Base-by-base conservation (phyloP, 1,139 yeast species). In the Pichia kudriavzevii region DNA sequence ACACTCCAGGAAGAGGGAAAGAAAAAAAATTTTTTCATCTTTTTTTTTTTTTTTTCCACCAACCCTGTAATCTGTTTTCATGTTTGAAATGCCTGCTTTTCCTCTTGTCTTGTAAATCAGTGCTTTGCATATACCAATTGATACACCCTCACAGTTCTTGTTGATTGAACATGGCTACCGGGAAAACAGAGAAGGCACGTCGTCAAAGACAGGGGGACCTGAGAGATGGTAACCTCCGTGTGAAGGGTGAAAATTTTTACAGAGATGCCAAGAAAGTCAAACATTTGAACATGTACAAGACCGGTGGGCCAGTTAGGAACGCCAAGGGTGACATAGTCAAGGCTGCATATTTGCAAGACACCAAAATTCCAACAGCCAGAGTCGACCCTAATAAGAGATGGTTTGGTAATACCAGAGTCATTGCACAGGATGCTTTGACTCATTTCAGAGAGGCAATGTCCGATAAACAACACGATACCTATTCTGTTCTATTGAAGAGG, bases 321-420 rank as follows among this genome's bases (percentile, higher is more conserved):
- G 85, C 87, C 35, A 69, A 73, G 42, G 98, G 98, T 52, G 95
- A 87, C 28, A 71, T 88, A 40, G 70, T 85, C 35, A 70, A 74
- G 54, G 95, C 95, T 30, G 97, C 97, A 14, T 79, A 76, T 25
- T 72, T 88, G 43, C 98, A 91, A 59, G 79, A 84, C 47, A 77
- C 87, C 4, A 93, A 87, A 46, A 70, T 84, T 22, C 97, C 97
- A 14, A 75, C 69, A 45, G 98, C 97, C 1, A 70, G 98, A 47
- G 94, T 91, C 30, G 95, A 85, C 55, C 98, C 98, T 5, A 88
- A 91, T 59, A 75, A 95, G 57, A 76, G 91, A 53, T 91, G 98
- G 98, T 93, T 91, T 56, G 96, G 96, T 35, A 91, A 87, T 61
- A 87, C 98, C 19, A 75, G 98, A 53, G 98, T 91, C 30, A 91